Percentiles rank a stretch among this genome's conserved stretches.
Evolutionary conservation across 1,284 basidiomycete species (phyloP).

Genomic region (Trichosporon faecale): DNA sequence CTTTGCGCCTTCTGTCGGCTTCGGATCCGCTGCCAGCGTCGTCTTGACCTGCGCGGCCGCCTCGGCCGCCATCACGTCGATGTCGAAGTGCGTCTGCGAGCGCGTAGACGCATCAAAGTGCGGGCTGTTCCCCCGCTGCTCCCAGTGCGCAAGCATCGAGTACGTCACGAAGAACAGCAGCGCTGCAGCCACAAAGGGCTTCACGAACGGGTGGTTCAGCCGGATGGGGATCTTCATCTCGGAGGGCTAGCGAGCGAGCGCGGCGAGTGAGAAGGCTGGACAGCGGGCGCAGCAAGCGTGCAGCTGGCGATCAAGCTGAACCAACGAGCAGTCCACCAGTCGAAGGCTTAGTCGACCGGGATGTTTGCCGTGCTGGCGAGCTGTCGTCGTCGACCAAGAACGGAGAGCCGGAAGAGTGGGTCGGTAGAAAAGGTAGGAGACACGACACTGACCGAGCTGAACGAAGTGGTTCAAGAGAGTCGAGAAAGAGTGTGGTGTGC

Average conservation of each 20-base stretch:
- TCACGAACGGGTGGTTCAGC: conserved; percentile 16
- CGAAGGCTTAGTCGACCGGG: not conserved
- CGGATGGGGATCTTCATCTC: conserved; percentile 14
- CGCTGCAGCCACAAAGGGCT: conserved; percentile 19
- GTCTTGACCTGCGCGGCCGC: conserved; percentile 5
- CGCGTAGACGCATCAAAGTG: conserved; percentile 8
- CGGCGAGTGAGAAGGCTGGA: not conserved
- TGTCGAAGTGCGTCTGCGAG: conserved; percentile 12
- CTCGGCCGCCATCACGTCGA: conserved; percentile 11
- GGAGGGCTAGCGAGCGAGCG: not conserved
- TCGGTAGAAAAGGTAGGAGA: not conserved
- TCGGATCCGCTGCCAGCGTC: not conserved
- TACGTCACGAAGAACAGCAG: conserved; percentile 20
- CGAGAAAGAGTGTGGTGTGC: not conserved
- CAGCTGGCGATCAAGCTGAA: too few relatives aligned
- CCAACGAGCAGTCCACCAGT: not conserved
- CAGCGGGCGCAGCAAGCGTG: too few relatives aligned
- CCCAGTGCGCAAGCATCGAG: conserved; percentile 27
- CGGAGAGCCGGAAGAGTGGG: not conserved
- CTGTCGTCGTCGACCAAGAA: not conserved
- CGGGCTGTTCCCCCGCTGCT: conserved; percentile 16
- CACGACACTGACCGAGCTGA: not conserved
- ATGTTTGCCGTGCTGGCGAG: not conserved
- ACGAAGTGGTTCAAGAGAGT: not conserved
- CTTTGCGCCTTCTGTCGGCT: not conserved